Evolutionary conservation across 192 early-diverging fungal genomes (phyloP).

Genomic region (Coemansia sp.): DNA sequence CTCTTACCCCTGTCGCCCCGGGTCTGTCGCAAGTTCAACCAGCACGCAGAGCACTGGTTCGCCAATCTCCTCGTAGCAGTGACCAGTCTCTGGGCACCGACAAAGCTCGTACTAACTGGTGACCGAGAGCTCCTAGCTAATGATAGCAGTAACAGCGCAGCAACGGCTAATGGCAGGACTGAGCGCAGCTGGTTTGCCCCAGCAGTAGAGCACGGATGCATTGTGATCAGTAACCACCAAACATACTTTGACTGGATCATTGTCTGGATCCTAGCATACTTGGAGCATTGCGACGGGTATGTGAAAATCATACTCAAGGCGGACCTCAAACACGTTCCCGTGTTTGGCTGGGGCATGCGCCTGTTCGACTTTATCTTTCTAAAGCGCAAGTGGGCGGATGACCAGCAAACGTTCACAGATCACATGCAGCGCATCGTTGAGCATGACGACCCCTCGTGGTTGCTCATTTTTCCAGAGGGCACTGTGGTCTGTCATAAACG

Average conservation of each 20-base stretch:
- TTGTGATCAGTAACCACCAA: constrained; percentile 53
- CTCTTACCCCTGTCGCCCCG: constrained; percentile 26
- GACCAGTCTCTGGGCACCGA: constrained; percentile 53
- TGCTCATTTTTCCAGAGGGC: constrained; percentile 96
- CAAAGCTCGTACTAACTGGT: constrained; percentile 51
- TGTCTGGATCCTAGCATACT: constrained; percentile 62
- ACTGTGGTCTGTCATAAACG: constrained; percentile 84
- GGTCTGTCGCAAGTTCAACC: constrained; percentile 48
- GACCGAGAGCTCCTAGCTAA: constrained; percentile 33
- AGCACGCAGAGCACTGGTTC: constrained; percentile 58
- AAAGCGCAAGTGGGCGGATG: constrained; percentile 81
- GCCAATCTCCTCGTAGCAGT: constrained; percentile 35
- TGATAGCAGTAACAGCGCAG: constrained; percentile 30
- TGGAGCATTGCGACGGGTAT: constrained; percentile 71
- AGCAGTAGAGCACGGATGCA: constrained; percentile 45
- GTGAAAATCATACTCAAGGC: constrained; percentile 92
- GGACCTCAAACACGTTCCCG: constrained; percentile 77
- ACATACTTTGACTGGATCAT: constrained; percentile 59
- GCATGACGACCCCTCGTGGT: constrained; percentile 76
- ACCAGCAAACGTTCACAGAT: constrained; percentile 63
- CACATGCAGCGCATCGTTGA: constrained; percentile 62
- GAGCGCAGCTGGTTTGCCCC: constrained; percentile 39
- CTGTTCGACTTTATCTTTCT: constrained; percentile 95
- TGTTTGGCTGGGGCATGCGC: constrained; percentile 88
- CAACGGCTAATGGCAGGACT: constrained; percentile 21